phyloP scores from a whole-genome alignment of 352 stramenopile genomes.

The Pythium vanterpoolii region DNA sequence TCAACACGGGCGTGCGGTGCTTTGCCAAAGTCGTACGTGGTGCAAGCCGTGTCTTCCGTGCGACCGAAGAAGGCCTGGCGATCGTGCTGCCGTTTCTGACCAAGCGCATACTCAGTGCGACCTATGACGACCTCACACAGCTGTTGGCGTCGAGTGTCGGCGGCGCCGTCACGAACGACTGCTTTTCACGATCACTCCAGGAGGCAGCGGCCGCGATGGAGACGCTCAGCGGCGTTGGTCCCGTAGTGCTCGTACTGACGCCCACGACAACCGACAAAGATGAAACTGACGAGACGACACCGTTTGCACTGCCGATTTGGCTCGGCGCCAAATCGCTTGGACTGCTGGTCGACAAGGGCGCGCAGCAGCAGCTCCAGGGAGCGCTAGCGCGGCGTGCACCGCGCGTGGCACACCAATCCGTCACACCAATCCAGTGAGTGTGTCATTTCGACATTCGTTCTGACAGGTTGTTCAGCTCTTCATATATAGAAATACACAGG shows the following conservation, averaged over 20 bases:
- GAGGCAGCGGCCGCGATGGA: slow-evolving; percentile 26
- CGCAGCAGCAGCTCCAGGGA: slow-evolving; percentile 39
- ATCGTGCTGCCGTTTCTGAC: slow-evolving; percentile 77
- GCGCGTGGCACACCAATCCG: neutral
- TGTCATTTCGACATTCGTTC: slow-evolving; percentile 1
- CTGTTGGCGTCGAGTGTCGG: slow-evolving; percentile 28
- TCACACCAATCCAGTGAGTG: neutral
- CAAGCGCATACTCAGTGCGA: slow-evolving; percentile 53
- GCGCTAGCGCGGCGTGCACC: slow-evolving; percentile 6
- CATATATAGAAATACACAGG: slow-evolving; percentile 3
- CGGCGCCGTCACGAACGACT: slow-evolving; percentile 25
- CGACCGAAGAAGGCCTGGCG: slow-evolving; percentile 76
- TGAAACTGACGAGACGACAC: neutral
- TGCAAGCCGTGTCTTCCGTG: slow-evolving; percentile 54
- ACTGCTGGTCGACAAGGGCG: slow-evolving; percentile 49
- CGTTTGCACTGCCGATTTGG: slow-evolving; percentile 49
- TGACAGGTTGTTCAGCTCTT: neutral
- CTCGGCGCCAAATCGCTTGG: slow-evolving; percentile 51
- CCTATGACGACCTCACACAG: slow-evolving; percentile 24
- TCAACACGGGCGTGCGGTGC: slow-evolving; percentile 87
- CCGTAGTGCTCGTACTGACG: slow-evolving; percentile 36
- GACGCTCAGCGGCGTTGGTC: slow-evolving; percentile 36
- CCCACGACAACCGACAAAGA: neutral
- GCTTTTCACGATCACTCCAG: slow-evolving; percentile 37
- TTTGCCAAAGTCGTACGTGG: slow-evolving; percentile 70